These are phyloP conservation scores for Phytopythium aichiense DNA, from an alignment of 352 stramenopile genomes.

Conservation along the genomic window DNA sequence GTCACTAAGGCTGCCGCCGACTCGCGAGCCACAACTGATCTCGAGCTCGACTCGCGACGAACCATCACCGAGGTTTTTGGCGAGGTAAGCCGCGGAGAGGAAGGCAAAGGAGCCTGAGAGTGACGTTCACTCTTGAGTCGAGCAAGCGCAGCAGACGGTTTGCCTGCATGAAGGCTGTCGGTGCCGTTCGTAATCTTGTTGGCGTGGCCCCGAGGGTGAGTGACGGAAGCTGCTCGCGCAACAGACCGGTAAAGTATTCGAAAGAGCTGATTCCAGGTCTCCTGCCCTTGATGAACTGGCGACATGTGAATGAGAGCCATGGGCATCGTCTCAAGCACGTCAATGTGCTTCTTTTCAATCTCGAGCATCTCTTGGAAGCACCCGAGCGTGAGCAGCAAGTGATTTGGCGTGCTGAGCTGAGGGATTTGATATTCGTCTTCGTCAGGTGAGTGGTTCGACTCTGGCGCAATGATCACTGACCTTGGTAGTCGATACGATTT, in stretches of 20 bases:
- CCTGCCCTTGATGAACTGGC: not conserved
- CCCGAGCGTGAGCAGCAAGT: conserved; percentile 27
- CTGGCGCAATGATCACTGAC: not conserved
- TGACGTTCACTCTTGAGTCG: not conserved
- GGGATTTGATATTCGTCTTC: not conserved
- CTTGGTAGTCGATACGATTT: not conserved
- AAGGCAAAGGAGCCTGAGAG: not conserved
- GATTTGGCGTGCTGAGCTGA: not conserved
- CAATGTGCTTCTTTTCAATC: conserved; percentile 31
- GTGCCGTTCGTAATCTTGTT: not conserved
- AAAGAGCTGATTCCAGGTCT: conserved; percentile 47
- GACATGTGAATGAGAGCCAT: conserved; percentile 46
- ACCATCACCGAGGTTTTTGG: not conserved
- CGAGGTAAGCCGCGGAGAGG: not conserved
- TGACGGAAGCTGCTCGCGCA: conserved; percentile 20
- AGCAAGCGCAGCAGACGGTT: not conserved
- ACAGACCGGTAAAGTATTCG: conserved; percentile 32
- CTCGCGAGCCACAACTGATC: conserved; percentile 19
- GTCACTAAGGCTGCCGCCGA: conserved; percentile 22
- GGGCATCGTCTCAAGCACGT: conserved; percentile 28
- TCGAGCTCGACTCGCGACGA: conserved; percentile 8
- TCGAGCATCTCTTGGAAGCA: conserved; percentile 22
- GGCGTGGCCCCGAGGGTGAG: not conserved
- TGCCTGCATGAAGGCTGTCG: not conserved
- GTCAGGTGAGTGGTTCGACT: not conserved